Percentiles rank a stretch among this genome's conserved stretches.
Conservation (phyloP, 176 grass and related monocot species). For the Aegilops bicornis region DNA sequence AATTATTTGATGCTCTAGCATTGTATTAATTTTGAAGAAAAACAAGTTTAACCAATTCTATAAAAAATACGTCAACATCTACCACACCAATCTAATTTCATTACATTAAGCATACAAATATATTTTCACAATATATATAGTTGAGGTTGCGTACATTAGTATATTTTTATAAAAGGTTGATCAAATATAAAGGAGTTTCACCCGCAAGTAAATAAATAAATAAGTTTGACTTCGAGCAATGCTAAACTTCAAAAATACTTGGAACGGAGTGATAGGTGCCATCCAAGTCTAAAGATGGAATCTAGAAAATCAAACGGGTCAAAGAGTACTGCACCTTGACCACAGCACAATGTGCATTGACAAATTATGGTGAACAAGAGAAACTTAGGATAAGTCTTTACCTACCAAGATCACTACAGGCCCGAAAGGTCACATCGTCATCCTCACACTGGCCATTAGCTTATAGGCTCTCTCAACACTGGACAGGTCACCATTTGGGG, state of each 20-base stretch:
- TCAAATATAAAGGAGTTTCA: too few relatives aligned
- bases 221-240: not conserved
- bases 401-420: conserved; percentile 45
- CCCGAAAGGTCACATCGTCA: not conserved
- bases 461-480: not conserved
- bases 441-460: not conserved
- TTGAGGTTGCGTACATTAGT: too few relatives aligned
- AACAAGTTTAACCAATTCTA: too few relatives aligned
- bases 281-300: not conserved
- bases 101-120: too few relatives aligned
- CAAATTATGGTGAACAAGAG: not conserved
- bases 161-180: too few relatives aligned
- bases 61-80: too few relatives aligned
- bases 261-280: not conserved
- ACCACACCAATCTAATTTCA: too few relatives aligned
- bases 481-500: conserved; percentile 16
- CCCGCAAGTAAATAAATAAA: too few relatives aligned
- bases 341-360: not conserved
- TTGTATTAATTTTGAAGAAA: not conserved
- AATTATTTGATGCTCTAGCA: not conserved
- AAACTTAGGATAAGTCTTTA: conserved; percentile 26
- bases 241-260: not conserved
- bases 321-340: conserved; percentile 2
- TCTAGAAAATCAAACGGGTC: not conserved
- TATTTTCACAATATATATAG: not conserved